These are phyloP conservation scores for Karstenula rhodostoma DNA, from an alignment of 2,329 filamentous ascomycete genomes.

Conservation along the genomic window DNA sequence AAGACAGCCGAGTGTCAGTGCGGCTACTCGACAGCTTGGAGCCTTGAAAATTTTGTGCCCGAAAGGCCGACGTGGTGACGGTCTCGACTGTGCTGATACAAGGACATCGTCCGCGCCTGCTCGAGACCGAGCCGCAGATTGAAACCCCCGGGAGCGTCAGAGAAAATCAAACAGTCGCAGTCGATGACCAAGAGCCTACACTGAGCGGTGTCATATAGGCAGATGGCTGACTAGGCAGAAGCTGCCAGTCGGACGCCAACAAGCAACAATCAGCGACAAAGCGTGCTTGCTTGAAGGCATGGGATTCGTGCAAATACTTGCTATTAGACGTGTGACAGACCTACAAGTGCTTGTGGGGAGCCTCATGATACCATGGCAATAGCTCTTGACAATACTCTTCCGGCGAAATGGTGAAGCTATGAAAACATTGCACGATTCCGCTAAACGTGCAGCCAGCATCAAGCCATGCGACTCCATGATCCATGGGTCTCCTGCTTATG, in stretches of 20 bases:
- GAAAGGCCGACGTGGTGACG: no score
- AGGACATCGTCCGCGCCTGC: no score
- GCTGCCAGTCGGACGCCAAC: background rate
- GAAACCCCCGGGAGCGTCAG: no score
- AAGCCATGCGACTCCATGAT: constrained; percentile 11
- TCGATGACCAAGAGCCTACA: background rate
- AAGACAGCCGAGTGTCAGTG: background rate
- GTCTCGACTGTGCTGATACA: no score
- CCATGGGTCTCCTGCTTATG: constrained; percentile 19
- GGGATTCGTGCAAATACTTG: background rate
- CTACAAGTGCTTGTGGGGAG: background rate
- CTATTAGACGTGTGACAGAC: background rate
- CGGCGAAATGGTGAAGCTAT: no score
- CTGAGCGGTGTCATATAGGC: background rate
- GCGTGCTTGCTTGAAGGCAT: no score
- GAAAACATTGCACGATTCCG: no score
- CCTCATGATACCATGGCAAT: background rate
- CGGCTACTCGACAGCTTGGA: background rate
- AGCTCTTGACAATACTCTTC: background rate
- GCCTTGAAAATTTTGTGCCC: background rate
- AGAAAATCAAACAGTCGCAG: background rate
- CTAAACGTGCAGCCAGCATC: background rate
- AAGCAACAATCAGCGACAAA: no score
- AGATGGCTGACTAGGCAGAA: no score
- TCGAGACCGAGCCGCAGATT: no score